Evolutionary conservation across 768 basidiomycete genomes (phyloP), one percentile per base, ranked within the genome.

Genomic region (Lentinula lateritia): DNA sequence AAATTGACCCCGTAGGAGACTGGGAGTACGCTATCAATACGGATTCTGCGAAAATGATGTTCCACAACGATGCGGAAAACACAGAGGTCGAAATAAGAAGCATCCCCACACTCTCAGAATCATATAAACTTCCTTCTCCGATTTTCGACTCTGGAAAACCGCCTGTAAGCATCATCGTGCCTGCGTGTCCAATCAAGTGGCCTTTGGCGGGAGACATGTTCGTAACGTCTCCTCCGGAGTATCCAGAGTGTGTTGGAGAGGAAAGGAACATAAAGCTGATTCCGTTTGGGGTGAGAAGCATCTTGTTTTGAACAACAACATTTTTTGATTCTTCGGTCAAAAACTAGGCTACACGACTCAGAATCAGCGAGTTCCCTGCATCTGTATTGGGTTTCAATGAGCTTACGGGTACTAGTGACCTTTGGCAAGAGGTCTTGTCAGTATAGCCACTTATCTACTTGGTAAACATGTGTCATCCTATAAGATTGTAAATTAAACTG

Each of bases 11-110:
- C 4, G 77, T 76, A 3, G 74, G 66, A 5, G 64, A 72, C 8
- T 84, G 83, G 83, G 78, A 82, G 63, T 83, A 79, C 64, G 83
- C 83, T 15, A 82, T 84, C 62, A 81, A 85, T 66, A 80, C 80
- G 0, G 82, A 85, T 66, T 80, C 80, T 0, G 66, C 72, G 2
- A 78, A 74, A 7, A 65, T 80, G 41, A 70, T 70, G 42, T 81
- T 80, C 69, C 66, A 66, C 52, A 70, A 73, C 52, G 69, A 60
- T 20, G 28, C 45, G 13, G 35, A 67, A 39, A 39, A 39, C 5
- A 13, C 38, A 39, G 38, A 39, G 38, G 38, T 8, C 6, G 9
- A 39, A 28, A 28, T 4, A 28, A 28, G 28, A 28, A 28, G 3
- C 28, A 28, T 28, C 28, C 28, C 28, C 28, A 28, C 28, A 28